Conservation (phyloP, 306 rosid genomes). For the Castanospermum australe region DNA sequence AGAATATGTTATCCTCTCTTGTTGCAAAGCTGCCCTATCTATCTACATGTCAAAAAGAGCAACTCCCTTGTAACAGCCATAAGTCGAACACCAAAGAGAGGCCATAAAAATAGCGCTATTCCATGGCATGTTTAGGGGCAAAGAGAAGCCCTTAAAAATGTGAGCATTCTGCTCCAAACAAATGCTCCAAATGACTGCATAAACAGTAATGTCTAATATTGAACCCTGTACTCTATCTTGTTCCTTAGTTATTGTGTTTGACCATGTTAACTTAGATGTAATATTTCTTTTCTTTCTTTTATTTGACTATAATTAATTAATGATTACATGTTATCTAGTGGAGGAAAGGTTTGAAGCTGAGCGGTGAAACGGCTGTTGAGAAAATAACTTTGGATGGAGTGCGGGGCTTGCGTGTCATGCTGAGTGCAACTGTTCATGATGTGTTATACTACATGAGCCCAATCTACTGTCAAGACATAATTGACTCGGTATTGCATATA, state of each 20-base stretch:
- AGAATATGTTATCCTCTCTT: background rate
- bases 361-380: slow-evolving; percentile 92
- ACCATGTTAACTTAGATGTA: background rate
- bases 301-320: slow-evolving; percentile 8
- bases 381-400: slow-evolving; percentile 94
- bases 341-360: slow-evolving; percentile 98
- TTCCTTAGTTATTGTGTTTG: slow-evolving; percentile 3
- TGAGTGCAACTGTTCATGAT: slow-evolving; percentile 97
- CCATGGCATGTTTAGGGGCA: background rate
- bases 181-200: background rate
- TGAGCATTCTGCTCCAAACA: background rate
- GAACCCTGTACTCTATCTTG: background rate
- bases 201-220: background rate
- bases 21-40: background rate
- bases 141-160: slow-evolving; percentile 1
- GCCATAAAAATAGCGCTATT: background rate
- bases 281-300: background rate
- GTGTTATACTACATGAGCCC: slow-evolving; percentile 99
- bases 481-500: slow-evolving; percentile 69
- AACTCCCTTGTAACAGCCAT: slow-evolving; percentile 8
- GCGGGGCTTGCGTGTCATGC: slow-evolving; percentile 86
- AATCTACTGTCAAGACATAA: slow-evolving; percentile 92
- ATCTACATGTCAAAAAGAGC: background rate
- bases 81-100: slow-evolving; percentile 18
- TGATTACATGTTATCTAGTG: slow-evolving; percentile 58